Conservation (phyloP, 352 stramenopile genomes). For the Phytopythium aichiense region DNA sequence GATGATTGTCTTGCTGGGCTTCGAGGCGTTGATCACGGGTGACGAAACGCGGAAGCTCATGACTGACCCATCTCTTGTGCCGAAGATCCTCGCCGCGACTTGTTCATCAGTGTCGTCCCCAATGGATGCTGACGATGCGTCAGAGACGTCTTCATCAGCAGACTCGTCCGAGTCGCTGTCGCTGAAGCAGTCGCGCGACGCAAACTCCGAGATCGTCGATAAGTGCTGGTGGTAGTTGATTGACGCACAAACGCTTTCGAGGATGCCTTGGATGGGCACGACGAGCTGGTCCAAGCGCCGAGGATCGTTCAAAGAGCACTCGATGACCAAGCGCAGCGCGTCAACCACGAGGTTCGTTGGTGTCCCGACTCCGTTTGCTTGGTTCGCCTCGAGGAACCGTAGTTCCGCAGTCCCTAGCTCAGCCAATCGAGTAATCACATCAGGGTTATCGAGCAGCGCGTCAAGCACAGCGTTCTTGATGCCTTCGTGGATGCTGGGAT, state of each 20-base stretch:
- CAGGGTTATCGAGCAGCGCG: slow-evolving; percentile 42
- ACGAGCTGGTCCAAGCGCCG: slow-evolving; percentile 48
- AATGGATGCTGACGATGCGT: slow-evolving; percentile 1
- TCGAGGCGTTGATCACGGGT: not conserved
- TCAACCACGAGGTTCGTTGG: slow-evolving; percentile 53
- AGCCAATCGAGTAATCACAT: slow-evolving; percentile 41
- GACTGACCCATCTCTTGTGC: slow-evolving; percentile 4
- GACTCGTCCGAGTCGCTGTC: slow-evolving; percentile 65
- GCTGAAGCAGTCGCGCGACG: slow-evolving; percentile 68
- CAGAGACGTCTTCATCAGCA: slow-evolving; percentile 22
- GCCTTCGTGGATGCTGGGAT: slow-evolving; percentile 47
- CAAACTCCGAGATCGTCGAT: slow-evolving; percentile 68
- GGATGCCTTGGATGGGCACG: slow-evolving; percentile 37
- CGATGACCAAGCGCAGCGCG: slow-evolving; percentile 50
- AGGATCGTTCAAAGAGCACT: slow-evolving; percentile 34
- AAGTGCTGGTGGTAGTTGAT: slow-evolving; percentile 82
- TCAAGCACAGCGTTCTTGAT: slow-evolving; percentile 50
- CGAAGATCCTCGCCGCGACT: not conserved
- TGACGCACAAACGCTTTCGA: slow-evolving; percentile 53
- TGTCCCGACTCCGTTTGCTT: slow-evolving; percentile 37
- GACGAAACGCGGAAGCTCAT: slow-evolving; percentile 11
- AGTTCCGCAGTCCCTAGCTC: slow-evolving; percentile 60
- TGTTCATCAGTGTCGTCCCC: not conserved
- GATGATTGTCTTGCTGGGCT: slow-evolving; percentile 44
- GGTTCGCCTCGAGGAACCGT: slow-evolving; percentile 59